Evolutionary conservation across 805 yeast species (phyloP).

Genomic region (Saccharomycopsis lassenensis): DNA sequence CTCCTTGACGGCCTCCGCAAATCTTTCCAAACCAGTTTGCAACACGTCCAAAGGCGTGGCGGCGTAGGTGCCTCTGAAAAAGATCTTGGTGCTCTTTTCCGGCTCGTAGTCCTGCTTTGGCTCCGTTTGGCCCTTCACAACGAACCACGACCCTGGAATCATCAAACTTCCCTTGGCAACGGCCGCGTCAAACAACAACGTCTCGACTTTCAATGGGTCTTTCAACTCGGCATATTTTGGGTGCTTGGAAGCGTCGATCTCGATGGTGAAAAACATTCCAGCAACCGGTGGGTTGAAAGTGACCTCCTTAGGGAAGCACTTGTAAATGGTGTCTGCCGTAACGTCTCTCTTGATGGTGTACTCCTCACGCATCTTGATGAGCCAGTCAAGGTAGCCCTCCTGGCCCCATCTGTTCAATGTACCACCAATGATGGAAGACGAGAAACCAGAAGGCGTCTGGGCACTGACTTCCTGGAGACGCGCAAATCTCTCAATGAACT

Average conservation of each 20-base stretch:
- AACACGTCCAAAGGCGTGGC: slow-evolving; percentile 66
- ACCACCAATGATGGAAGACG: slow-evolving; percentile 61
- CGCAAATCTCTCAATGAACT: slow-evolving; percentile 51
- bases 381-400: slow-evolving; percentile 79
- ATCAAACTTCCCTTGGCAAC: slow-evolving; percentile 52
- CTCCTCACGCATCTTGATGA: slow-evolving; percentile 67
- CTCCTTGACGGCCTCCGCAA: slow-evolving; percentile 49
- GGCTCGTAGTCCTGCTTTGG: slow-evolving; percentile 46
- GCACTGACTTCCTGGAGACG: slow-evolving; percentile 72
- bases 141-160: slow-evolving; percentile 82
- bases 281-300: slow-evolving; percentile 57
- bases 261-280: slow-evolving; percentile 77
- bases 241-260: slow-evolving; percentile 67
- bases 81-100: slow-evolving; percentile 35
- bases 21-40: slow-evolving; percentile 50
- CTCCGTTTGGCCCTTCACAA: slow-evolving; percentile 39
- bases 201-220: slow-evolving; percentile 58
- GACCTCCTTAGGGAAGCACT: slow-evolving; percentile 40
- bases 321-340: slow-evolving; percentile 63
- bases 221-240: slow-evolving; percentile 55
- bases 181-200: slow-evolving; percentile 48
- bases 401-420: slow-evolving; percentile 84
- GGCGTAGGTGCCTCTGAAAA: slow-evolving; percentile 84
- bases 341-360: slow-evolving; percentile 84
- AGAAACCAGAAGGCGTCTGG: slow-evolving; percentile 74